Percentiles rank a stretch among this genome's conserved stretches.
phyloP scores from a whole-genome alignment of 2,329 filamentous ascomycete species.

The Hypocreales sp. region DNA sequence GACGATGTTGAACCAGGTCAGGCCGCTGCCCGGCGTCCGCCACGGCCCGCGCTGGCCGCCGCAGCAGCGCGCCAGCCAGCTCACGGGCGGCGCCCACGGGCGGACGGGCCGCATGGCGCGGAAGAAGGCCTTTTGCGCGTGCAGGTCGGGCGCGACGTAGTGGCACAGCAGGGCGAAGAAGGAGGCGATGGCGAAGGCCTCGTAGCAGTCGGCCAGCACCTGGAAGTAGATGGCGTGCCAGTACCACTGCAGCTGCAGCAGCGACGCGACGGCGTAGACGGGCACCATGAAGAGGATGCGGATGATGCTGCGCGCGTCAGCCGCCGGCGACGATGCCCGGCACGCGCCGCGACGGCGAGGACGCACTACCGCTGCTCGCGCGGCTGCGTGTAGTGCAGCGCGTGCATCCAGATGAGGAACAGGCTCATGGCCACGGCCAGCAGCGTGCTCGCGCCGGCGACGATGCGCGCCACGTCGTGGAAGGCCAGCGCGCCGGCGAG shows the following conservation, averaged over 20 bases:
- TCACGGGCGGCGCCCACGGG: slow-evolving; percentile 62
- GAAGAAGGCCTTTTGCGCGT: slow-evolving; percentile 73
- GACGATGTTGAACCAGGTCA: slow-evolving; percentile 84
- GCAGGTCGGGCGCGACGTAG: slow-evolving; percentile 63
- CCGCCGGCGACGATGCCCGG: too few species aligned
- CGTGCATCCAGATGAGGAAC: slow-evolving; percentile 43
- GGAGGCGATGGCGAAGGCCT: slow-evolving; percentile 74
- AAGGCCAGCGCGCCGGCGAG: slow-evolving; percentile 35
- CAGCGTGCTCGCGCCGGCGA: slow-evolving; percentile 30
- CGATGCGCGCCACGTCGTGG: slow-evolving; percentile 36
- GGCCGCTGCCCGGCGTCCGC: slow-evolving; percentile 60
- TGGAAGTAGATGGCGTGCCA: slow-evolving; percentile 67
- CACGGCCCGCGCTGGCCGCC: slow-evolving; percentile 54
- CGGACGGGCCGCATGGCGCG: slow-evolving; percentile 46
- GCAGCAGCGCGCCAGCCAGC: slow-evolving; percentile 54
- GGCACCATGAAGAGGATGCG: slow-evolving; percentile 83
- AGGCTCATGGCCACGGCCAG: slow-evolving; percentile 37
- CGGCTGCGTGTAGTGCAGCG: slow-evolving; percentile 43
- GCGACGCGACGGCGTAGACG: slow-evolving; percentile 60
- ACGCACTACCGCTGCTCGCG: slow-evolving; percentile 41
- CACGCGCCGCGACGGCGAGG: too few species aligned
- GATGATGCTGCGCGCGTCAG: slow-evolving; percentile 45
- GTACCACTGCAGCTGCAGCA: slow-evolving; percentile 61
- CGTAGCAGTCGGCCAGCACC: slow-evolving; percentile 71
- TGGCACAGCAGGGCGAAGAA: slow-evolving; percentile 76